phyloP scores from a whole-genome alignment of 768 basidiomycete species.

The Leccinum obscurum region DNA sequence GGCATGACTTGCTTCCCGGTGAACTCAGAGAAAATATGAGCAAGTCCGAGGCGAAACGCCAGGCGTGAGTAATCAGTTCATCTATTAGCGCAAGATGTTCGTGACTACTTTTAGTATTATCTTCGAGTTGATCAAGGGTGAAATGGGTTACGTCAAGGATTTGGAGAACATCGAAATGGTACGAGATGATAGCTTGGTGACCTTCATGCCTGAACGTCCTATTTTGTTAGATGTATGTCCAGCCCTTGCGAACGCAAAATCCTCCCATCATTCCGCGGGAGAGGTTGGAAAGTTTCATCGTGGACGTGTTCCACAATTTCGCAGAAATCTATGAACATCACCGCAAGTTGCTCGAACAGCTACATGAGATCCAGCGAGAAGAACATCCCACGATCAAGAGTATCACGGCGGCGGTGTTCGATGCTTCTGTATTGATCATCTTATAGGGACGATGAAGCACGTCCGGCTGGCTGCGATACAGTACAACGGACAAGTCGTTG shows the following conservation, averaged over 20 bases:
- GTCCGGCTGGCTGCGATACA: too few relatives aligned
- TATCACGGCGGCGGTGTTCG: slow-evolving; percentile 81
- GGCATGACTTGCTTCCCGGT: slow-evolving; percentile 81
- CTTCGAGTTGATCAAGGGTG: slow-evolving; percentile 92
- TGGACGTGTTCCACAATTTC: slow-evolving; percentile 90
- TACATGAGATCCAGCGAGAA: slow-evolving; percentile 87
- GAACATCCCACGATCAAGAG: slow-evolving; percentile 78
- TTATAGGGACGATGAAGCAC: too few relatives aligned
- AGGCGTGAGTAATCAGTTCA: slow-evolving; percentile 57
- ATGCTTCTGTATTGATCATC: slow-evolving; percentile 42
- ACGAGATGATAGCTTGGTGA: slow-evolving; percentile 22
- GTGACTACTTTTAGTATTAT: slow-evolving; percentile 59
- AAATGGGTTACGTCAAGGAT: slow-evolving; percentile 94
- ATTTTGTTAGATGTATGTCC: slow-evolving; percentile 70
- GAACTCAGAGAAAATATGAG: slow-evolving; percentile 60
- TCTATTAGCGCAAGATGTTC: not conserved
- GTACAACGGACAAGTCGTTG: too few relatives aligned
- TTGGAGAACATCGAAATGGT: slow-evolving; percentile 83
- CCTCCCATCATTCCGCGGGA: slow-evolving; percentile 78
- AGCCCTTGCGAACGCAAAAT: slow-evolving; percentile 66
- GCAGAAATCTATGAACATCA: slow-evolving; percentile 75
- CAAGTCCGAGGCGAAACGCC: slow-evolving; percentile 80
- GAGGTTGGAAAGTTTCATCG: slow-evolving; percentile 72
- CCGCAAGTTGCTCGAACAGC: slow-evolving; percentile 68
- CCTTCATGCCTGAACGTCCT: slow-evolving; percentile 5